Evolutionary conservation across 2,329 filamentous ascomycete species (phyloP), one percentile per base, ranked within the genome.

Genomic region (Piedraia hortae): DNA sequence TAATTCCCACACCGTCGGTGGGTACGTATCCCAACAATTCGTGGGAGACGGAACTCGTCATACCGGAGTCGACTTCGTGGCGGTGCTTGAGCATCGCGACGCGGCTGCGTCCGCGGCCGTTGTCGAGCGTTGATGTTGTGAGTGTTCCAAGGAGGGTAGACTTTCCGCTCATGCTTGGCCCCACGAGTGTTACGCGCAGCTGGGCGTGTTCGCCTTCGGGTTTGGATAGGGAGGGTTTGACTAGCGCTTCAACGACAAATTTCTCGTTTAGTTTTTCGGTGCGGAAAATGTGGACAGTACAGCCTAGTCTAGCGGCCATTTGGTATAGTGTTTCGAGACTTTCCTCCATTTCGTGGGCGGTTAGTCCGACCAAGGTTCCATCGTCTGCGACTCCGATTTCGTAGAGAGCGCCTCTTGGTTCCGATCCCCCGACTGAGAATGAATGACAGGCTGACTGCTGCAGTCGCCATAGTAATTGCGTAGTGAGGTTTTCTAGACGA

Each of bases 311-410:
- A 6, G 75, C 72, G 16, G 85, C 82, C 82, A 97, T 97, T 22
- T 73, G 65, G 28, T 67, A 63, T 16, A 97, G 48, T 26, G 80
- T 91, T 18, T 59, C 60, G 28, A 93, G 54, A 41, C 78, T 91
- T 45, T 93, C 82, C 28, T 82, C 63, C 56, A 97, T 62, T 45
- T 97, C 85, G 39, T 91, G 78, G 31, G 73, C 65, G 2, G 75
- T 73, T 20, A 97, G 53, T 0, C 85, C 85, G 18, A 90, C 63
- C 26, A 97, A 65, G 0, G 71, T 77, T 5, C 85, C 85, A 47
- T 93, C 78, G 42, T 97, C 85, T 13, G 80, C 72, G 6, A 97
- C 78, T 0, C 85, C 85, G 42, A 97, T 89, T 44, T 97, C 82
- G 35, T 97, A 97, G 21, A 93, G 47, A 1, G 85, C 85, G 4